Evolutionary conservation across 2,329 filamentous ascomycete genomes (phyloP).

Genomic region (Lachnellula cervina): DNA sequence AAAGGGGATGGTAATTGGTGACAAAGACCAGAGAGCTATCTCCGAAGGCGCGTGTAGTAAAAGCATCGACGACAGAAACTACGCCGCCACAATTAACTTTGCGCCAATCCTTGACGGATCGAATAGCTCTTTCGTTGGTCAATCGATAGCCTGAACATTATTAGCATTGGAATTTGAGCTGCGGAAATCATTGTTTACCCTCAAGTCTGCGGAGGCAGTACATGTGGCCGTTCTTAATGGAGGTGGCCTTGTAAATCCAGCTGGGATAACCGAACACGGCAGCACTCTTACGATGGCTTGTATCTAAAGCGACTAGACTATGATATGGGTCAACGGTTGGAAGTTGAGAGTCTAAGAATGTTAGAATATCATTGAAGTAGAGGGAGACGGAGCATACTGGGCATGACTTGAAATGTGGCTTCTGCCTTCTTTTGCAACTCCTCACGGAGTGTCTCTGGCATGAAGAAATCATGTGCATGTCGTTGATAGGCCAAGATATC

Average conservation of each 20-base stretch:
- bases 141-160: conserved; percentile 64
- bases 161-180: conserved; percentile 4
- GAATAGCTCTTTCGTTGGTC: conserved; percentile 84
- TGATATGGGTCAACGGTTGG: conserved; percentile 85
- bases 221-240: conserved; percentile 80
- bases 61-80: conserved; percentile 84
- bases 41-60: conserved; percentile 87
- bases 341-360: conserved; percentile 55
- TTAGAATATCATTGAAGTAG: conserved; percentile 11
- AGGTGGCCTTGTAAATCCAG: conserved; percentile 94
- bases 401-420: conserved; percentile 77
- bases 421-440: conserved; percentile 86
- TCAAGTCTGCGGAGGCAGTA: conserved; percentile 85
- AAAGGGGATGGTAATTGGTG: conserved; percentile 86
- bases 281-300: conserved; percentile 70
- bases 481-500: conserved; percentile 82
- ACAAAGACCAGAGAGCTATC: conserved; percentile 94
- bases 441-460: conserved; percentile 80
- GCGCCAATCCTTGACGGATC: conserved; percentile 84
- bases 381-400: conserved; percentile 49
- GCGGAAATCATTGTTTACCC: conserved; percentile 42
- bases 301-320: conserved; percentile 85
- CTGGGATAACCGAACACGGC: conserved; percentile 81
- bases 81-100: conserved; percentile 75
- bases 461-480: conserved; percentile 84